Conservation (phyloP, 2,329 filamentous ascomycete genomes). For the Macrophomina tecta region DNA sequence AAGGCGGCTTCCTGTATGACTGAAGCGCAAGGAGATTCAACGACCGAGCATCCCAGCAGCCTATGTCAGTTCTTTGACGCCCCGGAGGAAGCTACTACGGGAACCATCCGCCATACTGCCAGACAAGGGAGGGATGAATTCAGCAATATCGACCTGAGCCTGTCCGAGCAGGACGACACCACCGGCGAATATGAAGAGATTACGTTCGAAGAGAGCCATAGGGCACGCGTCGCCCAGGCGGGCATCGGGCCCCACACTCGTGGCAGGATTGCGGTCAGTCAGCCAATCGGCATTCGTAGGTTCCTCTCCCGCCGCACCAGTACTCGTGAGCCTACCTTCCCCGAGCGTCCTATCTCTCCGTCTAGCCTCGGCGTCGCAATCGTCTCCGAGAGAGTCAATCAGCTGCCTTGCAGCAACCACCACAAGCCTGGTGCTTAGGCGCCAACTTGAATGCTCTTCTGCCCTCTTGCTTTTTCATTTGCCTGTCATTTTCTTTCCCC, state of each 20-base stretch:
- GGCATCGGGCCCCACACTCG: not conserved
- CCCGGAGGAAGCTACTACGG: not conserved
- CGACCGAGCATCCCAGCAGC: not conserved
- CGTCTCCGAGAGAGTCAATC: not conserved
- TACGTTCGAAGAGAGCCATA: not conserved
- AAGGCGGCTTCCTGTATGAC: too few species aligned
- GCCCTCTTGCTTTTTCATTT: too few species aligned
- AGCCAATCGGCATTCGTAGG: not conserved
- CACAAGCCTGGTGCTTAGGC: not conserved
- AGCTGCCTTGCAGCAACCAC: conserved; percentile 8
- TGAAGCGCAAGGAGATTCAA: too few species aligned
- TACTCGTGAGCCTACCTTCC: not conserved
- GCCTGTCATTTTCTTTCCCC: not conserved
- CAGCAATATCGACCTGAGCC: not conserved
- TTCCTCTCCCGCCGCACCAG: not conserved
- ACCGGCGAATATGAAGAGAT: not conserved
- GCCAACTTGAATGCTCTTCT: not conserved
- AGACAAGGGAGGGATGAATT: not conserved
- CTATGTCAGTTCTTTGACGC: not conserved
- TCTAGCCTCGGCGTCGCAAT: conserved; percentile 5
- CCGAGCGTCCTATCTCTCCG: not conserved
- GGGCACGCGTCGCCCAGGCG: not conserved
- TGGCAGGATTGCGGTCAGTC: not conserved
- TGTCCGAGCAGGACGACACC: not conserved
- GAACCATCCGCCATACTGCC: not conserved